phyloP scores from a whole-genome alignment of 345 rosid genomes.

The Cochlearia excelsa region DNA sequence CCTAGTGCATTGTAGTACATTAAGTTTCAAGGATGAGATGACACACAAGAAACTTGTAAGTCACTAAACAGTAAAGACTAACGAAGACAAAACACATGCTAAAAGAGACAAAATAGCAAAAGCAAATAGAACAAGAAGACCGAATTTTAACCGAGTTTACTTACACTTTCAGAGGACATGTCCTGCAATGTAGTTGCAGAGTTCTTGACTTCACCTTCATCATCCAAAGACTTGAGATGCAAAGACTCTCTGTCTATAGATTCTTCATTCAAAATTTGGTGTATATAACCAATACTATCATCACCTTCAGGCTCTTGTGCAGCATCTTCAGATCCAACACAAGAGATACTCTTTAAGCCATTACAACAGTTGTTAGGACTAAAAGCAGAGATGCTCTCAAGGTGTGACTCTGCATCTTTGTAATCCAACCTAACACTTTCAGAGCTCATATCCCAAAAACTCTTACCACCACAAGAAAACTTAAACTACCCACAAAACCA shows the following conservation, averaged over 20 bases:
- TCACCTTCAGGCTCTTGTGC: constrained; percentile 42
- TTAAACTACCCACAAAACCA: constrained; percentile 15
- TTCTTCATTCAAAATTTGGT: constrained; percentile 36
- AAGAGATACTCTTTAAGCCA: constrained; percentile 20
- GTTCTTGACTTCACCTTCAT: constrained; percentile 35
- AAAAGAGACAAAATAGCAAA: not conserved
- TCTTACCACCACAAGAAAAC: constrained; percentile 16
- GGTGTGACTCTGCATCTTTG: constrained; percentile 38
- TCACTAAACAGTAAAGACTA: too few relatives aligned
- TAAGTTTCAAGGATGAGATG: not conserved
- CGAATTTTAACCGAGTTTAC: not conserved
- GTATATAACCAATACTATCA: constrained; percentile 36
- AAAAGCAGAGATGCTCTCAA: constrained; percentile 28
- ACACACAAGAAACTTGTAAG: not conserved
- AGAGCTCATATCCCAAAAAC: constrained; percentile 39
- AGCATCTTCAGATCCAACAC: constrained; percentile 37
- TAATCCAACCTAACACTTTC: constrained; percentile 23
- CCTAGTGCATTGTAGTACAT: not conserved
- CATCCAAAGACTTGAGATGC: constrained; percentile 32
- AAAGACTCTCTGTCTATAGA: constrained; percentile 23
- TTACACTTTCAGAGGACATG: constrained; percentile 40
- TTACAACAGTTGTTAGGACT: constrained; percentile 24
- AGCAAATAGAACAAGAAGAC: not conserved
- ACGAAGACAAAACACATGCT: not conserved
- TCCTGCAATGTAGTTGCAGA: constrained; percentile 34